Base-by-base conservation (phyloP, 2,329 filamentous ascomycete species). In the Mollisia scopiformis region DNA sequence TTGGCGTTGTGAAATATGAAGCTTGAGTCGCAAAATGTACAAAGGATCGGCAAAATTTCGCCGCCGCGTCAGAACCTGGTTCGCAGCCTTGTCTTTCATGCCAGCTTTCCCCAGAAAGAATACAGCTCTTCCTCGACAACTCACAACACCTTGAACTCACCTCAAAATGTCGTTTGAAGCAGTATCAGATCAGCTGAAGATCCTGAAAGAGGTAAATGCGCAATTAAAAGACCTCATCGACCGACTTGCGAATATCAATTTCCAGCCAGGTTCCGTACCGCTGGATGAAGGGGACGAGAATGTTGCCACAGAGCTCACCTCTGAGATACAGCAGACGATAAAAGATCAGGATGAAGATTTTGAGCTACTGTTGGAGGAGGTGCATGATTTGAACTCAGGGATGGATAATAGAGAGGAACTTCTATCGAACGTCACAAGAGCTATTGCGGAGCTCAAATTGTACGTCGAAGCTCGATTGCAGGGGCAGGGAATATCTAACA, bases 331-430 rank as follows among this genome's bases (percentile, higher is more conserved):
- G 67, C 87, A 91, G 70, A 84, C 84, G 19, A 77, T 97, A 62
- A 89, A 91, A 68, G 88, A 91, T 59, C 85, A 90, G 53, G 88
- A 96, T 69, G 92, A 96, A 64, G 92, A 96, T 61, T 84, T 95
- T 66, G 93, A 96, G 74, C 76, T 95, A 19, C 73, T 97, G 33
- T 81, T 81, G 51, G 92, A 95, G 72, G 93, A 97, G 70, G 82
- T 92, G 28, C 84, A 90, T 63, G 92, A 92, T 69, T 76, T 93
- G 27, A 80, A 84, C 35, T 74, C 80, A 2, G 80, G 80, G 2
- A 75, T 73, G 59, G 76, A 79, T 50, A 82, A 81, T 19, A 85
- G 79, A 68, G 83, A 84, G 55, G 83, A 88, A 55, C 75, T 96
- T 55, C 80, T 84, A 65, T 87, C 91, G 19, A 84, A 88, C 41